A percentile compares a stretch with the other conserved stretches of the same genome.
phyloP scores from a whole-genome alignment of 306 rosid species.

The Luffa acutangula region DNA sequence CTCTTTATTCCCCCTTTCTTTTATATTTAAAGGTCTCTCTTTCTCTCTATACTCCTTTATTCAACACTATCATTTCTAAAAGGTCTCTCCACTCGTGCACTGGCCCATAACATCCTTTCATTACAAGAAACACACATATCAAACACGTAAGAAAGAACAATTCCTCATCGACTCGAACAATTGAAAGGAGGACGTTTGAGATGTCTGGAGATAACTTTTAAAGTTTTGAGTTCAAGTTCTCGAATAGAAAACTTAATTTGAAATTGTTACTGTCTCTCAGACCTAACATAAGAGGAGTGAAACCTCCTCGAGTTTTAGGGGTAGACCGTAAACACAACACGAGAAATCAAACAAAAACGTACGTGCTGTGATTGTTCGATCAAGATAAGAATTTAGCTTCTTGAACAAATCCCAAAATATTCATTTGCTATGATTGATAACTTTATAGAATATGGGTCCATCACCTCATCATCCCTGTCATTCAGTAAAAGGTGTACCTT shows the following conservation, averaged over 20 bases:
- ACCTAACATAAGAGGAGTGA: neutral
- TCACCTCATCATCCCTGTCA: neutral
- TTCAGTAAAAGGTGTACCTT: neutral
- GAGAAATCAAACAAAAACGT: neutral
- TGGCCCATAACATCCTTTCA: slow-evolving; percentile 1
- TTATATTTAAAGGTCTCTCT: neutral
- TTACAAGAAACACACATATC: neutral
- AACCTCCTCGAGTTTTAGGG: neutral
- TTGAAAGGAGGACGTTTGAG: neutral
- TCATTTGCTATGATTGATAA: slow-evolving; percentile 2
- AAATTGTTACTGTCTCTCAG: neutral
- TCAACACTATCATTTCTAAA: neutral
- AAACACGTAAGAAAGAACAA: neutral
- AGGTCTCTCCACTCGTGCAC: slow-evolving; percentile 4
- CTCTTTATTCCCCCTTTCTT: neutral
- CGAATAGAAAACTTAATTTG: neutral
- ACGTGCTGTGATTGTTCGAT: neutral
- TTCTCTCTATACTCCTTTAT: neutral
- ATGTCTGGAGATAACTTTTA: neutral
- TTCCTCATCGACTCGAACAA: neutral
- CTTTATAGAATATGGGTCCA: slow-evolving; percentile 1
- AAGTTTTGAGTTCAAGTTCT: neutral
- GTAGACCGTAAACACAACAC: neutral
- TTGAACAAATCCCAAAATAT: neutral
- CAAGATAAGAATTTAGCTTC: neutral